Evolutionary conservation across 1,139 yeast genomes (phyloP), one percentile per base, ranked within the genome.

Genomic region (Diutina mesorugosa): DNA sequence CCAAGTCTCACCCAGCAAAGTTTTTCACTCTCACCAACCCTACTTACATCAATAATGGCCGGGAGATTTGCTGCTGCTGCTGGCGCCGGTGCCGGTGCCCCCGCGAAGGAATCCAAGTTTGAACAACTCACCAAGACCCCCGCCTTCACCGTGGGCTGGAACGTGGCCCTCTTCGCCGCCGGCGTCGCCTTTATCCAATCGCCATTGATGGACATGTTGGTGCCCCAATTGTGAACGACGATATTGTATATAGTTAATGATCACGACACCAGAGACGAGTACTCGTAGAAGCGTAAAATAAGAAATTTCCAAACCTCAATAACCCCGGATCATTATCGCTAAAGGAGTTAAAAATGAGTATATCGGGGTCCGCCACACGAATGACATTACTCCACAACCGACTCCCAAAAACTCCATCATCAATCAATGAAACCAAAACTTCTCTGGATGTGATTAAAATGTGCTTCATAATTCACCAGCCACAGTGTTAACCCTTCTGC

Each of bases 161-260:
- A 87, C 69, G 82, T 79, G 59, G 78, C 76, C 47, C 74, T 85
- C 61, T 87, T 87, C 66, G 81, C 79, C 59, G 83, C 87, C 55
- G 93, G 93, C 67, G 87, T 85, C 63, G 82, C 82, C 28, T 80
- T 86, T 70, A 81, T 87, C 63, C 89, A 84, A 73, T 84, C 90
- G 54, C 86, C 91, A 62, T 72, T 85, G 67, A 85, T 85, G 89
- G 93, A 86, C 59, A 80, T 84, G 82, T 73, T 87, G 72, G 90
- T 85, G 63, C 93, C 93, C 58, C 91, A 86, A 70, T 77, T 81
- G 69, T 78, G 73, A 65, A 68, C 16, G 18, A 16, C 35, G 46
- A 10, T 35, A 47, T 51, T 56, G 54, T 53, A 56, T 47, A 56
- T 52, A 51, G 46, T 12, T 35, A 47, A n/a, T 46, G 29, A 38